phyloP scores from a whole-genome alignment of 2,329 filamentous ascomycete species.

The Paracorniculantispora psalliotae region DNA sequence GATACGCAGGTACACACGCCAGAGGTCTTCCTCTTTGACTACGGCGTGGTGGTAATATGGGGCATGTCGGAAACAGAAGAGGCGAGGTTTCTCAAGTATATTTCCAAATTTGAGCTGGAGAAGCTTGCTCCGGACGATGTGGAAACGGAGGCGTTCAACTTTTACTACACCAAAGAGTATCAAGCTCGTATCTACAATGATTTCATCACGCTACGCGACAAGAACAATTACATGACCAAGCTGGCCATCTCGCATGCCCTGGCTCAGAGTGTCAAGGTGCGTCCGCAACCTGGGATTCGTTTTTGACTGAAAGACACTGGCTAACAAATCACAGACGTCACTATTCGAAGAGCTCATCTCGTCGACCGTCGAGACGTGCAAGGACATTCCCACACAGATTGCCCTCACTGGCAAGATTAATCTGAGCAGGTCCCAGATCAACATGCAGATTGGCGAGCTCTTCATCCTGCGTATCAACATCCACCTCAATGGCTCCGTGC shows the following conservation, averaged over 20 bases:
- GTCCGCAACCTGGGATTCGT: neutral
- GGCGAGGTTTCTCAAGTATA: constrained; percentile 84
- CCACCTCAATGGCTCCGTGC: constrained; percentile 91
- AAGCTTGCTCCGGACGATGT: constrained; percentile 84
- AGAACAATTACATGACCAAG: constrained; percentile 97
- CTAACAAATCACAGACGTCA: constrained; percentile 57
- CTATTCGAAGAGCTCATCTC: constrained; percentile 94
- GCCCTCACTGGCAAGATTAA: constrained; percentile 88
- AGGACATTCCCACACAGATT: constrained; percentile 89
- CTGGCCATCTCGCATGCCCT: constrained; percentile 93
- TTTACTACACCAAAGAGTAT: constrained; percentile 97
- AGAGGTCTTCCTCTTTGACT: constrained; percentile 94
- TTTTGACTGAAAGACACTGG: neutral
- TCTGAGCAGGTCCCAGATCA: constrained; percentile 83
- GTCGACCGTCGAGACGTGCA: constrained; percentile 87
- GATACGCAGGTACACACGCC: constrained; percentile 87
- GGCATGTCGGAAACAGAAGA: constrained; percentile 92
- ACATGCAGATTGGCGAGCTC: constrained; percentile 98
- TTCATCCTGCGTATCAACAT: constrained; percentile 98
- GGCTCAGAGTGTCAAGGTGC: constrained; percentile 87
- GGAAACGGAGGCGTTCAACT: constrained; percentile 97
- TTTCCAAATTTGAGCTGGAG: constrained; percentile 89
- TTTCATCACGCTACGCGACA: constrained; percentile 91
- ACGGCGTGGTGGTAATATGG: constrained; percentile 97
- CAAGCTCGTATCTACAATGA: constrained; percentile 99